A percentile compares a stretch with the other conserved stretches of the same genome.
Conservation (phyloP, 768 basidiomycete genomes). For the Amanita subjunquillea region DNA sequence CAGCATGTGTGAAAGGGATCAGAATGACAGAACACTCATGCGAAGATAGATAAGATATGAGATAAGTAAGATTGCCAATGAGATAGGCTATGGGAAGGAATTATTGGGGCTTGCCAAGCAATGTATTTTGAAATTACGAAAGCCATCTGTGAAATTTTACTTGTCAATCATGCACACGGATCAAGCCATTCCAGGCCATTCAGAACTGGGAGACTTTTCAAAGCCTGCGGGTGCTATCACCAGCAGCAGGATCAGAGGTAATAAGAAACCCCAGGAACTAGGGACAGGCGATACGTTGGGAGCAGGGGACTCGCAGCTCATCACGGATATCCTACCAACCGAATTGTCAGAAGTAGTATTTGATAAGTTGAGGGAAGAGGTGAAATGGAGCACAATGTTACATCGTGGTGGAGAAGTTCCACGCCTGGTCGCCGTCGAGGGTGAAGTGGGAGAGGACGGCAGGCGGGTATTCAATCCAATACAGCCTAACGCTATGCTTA, state of each 20-base stretch:
- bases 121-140: no score
- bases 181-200: no score
- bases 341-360: constrained; percentile 49
- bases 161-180: no score
- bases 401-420: constrained; percentile 64
- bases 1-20: no score
- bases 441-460: constrained; percentile 25
- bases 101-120: no score
- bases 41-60: no score
- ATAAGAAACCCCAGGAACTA: constrained; percentile 13
- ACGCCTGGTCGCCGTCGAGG: constrained; percentile 26
- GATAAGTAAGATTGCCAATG: no score
- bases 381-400: constrained; percentile 64
- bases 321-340: constrained; percentile 43
- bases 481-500: neutral
- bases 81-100: no score
- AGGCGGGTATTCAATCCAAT: constrained; percentile 17
- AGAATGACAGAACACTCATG: no score
- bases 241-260: neutral
- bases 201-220: neutral
- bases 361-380: constrained; percentile 48
- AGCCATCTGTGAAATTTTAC: no score
- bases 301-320: constrained; percentile 59
- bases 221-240: neutral
- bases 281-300: constrained; percentile 27